Conservation (phyloP, 2,329 filamentous ascomycete genomes). For the Ophiostoma piceae region DNA sequence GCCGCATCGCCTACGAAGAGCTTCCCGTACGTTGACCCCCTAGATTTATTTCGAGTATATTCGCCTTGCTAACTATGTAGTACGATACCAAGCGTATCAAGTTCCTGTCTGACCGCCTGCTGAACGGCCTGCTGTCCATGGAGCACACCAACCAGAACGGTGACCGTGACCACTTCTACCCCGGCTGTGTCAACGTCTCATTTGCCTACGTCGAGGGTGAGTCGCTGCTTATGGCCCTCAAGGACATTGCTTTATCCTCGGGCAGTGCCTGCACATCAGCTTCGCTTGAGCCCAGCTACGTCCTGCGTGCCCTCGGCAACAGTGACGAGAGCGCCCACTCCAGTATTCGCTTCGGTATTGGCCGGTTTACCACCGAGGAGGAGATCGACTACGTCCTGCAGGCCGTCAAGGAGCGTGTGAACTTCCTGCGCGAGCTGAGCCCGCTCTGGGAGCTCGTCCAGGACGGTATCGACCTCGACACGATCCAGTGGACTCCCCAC, state of each 20-base stretch:
- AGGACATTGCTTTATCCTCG: conserved; percentile 94
- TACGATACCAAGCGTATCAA: conserved; percentile 87
- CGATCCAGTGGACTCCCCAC: conserved; percentile 98
- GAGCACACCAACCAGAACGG: conserved; percentile 93
- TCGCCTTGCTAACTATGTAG: conserved; percentile 45
- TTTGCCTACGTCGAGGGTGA: conserved; percentile 98
- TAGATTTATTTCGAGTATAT: not conserved
- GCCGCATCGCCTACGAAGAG: conserved; percentile 83
- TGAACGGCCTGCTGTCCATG: conserved; percentile 75
- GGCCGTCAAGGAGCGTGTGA: conserved; percentile 84
- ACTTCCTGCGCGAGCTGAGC: conserved; percentile 88
- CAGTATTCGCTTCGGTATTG: conserved; percentile 96
- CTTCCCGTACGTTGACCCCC: conserved; percentile 64
- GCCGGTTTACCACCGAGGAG: conserved; percentile 87
- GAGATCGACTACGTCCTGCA: conserved; percentile 98
- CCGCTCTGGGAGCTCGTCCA: conserved; percentile 97
- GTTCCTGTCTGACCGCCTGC: conserved; percentile 73
- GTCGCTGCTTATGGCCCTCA: conserved; percentile 94
- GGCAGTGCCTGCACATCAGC: conserved; percentile 96
- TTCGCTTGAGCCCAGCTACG: conserved; percentile 93
- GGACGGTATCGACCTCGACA: conserved; percentile 90
- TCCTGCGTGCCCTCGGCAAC: conserved; percentile 86
- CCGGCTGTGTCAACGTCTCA: conserved; percentile 95
- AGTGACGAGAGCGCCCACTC: conserved; percentile 97
- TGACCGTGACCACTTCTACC: conserved; percentile 76